Evolutionary conservation across 345 rosid genomes (phyloP).

Genomic region (Carallia pectinifolia): DNA sequence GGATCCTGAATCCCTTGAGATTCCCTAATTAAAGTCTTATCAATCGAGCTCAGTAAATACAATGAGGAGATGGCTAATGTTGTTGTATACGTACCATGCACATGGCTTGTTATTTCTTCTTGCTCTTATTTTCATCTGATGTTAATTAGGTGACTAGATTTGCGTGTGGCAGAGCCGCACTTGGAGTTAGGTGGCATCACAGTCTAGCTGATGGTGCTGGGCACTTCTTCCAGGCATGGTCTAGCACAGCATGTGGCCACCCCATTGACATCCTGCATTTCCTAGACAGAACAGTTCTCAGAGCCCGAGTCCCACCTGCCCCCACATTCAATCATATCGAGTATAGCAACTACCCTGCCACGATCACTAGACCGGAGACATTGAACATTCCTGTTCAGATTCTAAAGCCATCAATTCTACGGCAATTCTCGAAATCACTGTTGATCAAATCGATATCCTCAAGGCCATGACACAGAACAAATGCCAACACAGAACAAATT

Average conservation of each 20-base stretch:
- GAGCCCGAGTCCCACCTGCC: slow-evolving; percentile 5
- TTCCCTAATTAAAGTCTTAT: background rate
- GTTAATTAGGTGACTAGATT: slow-evolving; percentile 23
- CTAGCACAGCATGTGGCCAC: slow-evolving; percentile 17
- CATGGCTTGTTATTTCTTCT: too few relatives aligned
- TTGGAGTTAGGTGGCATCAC: slow-evolving; percentile 24
- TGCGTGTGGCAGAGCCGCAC: slow-evolving; percentile 27
- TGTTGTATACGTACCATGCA: background rate
- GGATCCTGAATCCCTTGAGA: too few relatives aligned
- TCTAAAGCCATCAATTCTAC: background rate
- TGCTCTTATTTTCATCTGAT: too few relatives aligned
- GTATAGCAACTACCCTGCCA: slow-evolving; percentile 14
- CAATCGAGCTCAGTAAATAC: background rate
- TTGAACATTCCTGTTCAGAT: background rate
- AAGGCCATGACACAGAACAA: background rate
- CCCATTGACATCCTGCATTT: background rate
- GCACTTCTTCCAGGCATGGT: slow-evolving; percentile 29
- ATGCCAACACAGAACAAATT: background rate
- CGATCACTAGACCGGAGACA: background rate
- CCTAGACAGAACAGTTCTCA: slow-evolving; percentile 18
- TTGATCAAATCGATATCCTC: background rate
- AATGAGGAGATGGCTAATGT: background rate
- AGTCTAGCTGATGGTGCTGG: slow-evolving; percentile 19
- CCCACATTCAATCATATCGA: slow-evolving; percentile 25
- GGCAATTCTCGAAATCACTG: background rate